These are phyloP conservation scores for Cronartium quercuum DNA, from an alignment of 1,284 basidiomycete genomes.

Conservation along the genomic window DNA sequence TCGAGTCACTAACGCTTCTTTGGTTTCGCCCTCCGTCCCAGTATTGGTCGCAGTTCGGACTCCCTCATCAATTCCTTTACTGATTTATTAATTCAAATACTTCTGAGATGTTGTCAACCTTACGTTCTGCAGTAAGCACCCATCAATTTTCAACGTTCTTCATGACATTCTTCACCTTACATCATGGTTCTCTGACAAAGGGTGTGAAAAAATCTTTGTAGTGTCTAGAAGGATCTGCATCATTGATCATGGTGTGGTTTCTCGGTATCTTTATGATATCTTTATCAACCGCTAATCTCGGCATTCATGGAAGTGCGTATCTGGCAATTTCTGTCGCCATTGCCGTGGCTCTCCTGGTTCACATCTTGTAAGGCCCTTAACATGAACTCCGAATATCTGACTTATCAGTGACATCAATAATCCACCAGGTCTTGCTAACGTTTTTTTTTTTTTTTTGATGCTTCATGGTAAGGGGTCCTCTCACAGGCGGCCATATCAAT, in stretches of 20 bases:
- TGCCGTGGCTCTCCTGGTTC: not conserved
- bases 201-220: not conserved
- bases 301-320: conserved; percentile 4
- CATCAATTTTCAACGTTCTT: too few species aligned
- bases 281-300: not conserved
- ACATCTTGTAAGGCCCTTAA: not conserved
- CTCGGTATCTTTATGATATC: conserved; percentile 18
- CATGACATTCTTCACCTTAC: too few species aligned
- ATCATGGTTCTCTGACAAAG: too few species aligned
- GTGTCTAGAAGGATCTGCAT: conserved; percentile 23
- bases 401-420: too few species aligned
- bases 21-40: too few species aligned
- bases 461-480: not conserved
- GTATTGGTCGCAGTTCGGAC: too few species aligned
- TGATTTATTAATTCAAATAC: too few species aligned
- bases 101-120: not conserved
- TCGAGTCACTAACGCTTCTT: too few species aligned
- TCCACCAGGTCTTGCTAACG: too few species aligned
- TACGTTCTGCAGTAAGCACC: not conserved
- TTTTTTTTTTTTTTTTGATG: too few species aligned
- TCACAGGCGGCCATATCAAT: conserved; percentile 16
- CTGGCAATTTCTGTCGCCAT: not conserved
- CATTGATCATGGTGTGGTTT: conserved; percentile 17
- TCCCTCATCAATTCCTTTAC: too few species aligned
- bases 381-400: too few species aligned